Evolutionary conservation across 2,329 filamentous ascomycete genomes (phyloP), one percentile per base, ranked within the genome.

Genomic region (Fusarium sacchari): DNA sequence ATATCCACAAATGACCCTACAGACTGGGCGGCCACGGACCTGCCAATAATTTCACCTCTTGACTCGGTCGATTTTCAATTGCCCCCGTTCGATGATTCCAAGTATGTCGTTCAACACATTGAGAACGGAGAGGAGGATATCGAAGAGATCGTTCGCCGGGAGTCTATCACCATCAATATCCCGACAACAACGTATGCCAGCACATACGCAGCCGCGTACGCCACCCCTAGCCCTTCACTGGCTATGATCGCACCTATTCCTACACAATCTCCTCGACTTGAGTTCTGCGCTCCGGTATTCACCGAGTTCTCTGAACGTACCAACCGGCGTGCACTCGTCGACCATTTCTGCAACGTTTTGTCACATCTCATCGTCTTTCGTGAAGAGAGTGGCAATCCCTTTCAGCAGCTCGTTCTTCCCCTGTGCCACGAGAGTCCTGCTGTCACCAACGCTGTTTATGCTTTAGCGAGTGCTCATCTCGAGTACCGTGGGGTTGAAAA

Each of bases 361-460:
- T 91, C 89, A 1, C 90, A 91, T 78, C 83, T 91, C n/a, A 90
- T 92, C 47, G 90, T 91, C 26, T 88, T 91, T 72, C 85, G 89
- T 37, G 89, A 91, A 77, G 89, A 91, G 71, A 84, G 84, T 8
- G 89, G 88, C 26, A 91, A 91, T 69, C 89, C 89, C 0, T 91
- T 91, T 75, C 88, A 90, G 72, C 88, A 90, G 74, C 82, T 91
- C 20, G 87, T 91, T 14, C 81, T 91, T n/a, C 90, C 90, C 5
- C 82, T 92, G 43, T 89, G 88, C 6, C 84, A 86, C 55, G 83
- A 79, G 47, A 89, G 88, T 76, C 83, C 84, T 1, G 86, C 89
- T 3, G 87, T 97, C 8, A 93, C 93, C 80, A 94, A 96, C 78
- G 94, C 95, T 15, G 92, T 98, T 67, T 95, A 94, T 66, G 94